Evolutionary conservation across 805 yeast genomes (phyloP), one percentile per base, ranked within the genome.

Genomic region (Candida montana): DNA sequence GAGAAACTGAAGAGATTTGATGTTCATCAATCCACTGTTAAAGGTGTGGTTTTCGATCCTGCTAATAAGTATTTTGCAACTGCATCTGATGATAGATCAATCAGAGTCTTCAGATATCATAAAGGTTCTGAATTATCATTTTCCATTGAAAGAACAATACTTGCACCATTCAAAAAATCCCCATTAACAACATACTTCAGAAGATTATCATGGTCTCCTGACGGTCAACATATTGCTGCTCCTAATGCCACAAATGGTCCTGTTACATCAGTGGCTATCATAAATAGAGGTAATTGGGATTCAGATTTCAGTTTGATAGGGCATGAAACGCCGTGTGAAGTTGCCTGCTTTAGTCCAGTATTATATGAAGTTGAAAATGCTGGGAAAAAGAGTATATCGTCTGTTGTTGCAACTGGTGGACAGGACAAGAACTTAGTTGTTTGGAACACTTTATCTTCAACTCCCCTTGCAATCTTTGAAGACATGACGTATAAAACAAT

Each of bases 1-100:
- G 95, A 93, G 64, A 76, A 87, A 49, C 77, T 91, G 42, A 88
- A 87, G 58, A 68, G 95, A 26, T 85, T 88, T 53, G 97, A 91
- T 55, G 82, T 89, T 18, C 99, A 93, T 61, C 95, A 88, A 58
- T 85, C 95, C 2, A 91, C 86, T 65, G 97, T 93, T 21, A 93
- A 93, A 62, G 98, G 99, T 43, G 86, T 93, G 11, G 91, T 91
- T 2, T 93, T 93, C 62, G 99, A 93, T 59, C 99, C 99, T 1
- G 99, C 99, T 3, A 89, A 89, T 61, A 93, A 93, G 64, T 93
- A 88, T 61, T 93, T 93, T 67, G 97, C 96, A 7, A 91, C 99
- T 0, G 90, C 95, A 18, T 85, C 96, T 2, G 99, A 93, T 63
- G 99, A 93, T 63, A 72, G 99, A 55, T 83, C 96, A 0, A 80